These are phyloP conservation scores for Cyberlindnera mississippiensis DNA, from an alignment of 805 yeast species.

Conservation along the genomic window DNA sequence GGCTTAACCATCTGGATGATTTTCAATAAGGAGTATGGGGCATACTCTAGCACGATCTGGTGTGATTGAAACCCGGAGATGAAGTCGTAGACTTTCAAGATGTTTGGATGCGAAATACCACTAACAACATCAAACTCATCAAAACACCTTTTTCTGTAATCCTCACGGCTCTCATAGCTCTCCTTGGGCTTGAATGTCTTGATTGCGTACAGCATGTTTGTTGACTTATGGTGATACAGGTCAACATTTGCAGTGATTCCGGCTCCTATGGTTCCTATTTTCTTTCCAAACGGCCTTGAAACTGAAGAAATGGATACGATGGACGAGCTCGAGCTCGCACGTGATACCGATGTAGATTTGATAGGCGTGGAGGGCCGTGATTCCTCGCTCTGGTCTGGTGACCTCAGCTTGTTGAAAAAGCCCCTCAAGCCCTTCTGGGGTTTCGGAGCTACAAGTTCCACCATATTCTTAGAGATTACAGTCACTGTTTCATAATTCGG, in stretches of 20 bases:
- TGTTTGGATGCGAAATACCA: constrained; percentile 62
- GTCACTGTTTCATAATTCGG: no score
- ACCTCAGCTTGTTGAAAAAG: not conserved
- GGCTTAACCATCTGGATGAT: constrained; percentile 80
- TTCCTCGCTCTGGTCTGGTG: not conserved
- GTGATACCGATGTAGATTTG: constrained; percentile 1
- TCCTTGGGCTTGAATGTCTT: constrained; percentile 43
- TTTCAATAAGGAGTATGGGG: constrained; percentile 83
- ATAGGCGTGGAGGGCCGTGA: not conserved
- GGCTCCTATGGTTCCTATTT: constrained; percentile 22
- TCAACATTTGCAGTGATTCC: constrained; percentile 36
- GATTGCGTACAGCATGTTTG: constrained; percentile 33
- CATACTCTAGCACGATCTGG: constrained; percentile 83
- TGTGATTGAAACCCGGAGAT: constrained; percentile 53
- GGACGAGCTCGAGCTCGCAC: not conserved
- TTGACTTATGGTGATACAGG: constrained; percentile 23
- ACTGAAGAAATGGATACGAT: constrained; percentile 1
- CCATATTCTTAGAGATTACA: not conserved
- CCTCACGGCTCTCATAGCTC: constrained; percentile 53
- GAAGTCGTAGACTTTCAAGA: constrained; percentile 72
- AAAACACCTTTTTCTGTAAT: constrained; percentile 67
- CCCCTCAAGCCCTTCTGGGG: not conserved
- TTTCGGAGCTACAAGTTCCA: not conserved
- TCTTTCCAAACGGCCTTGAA: constrained; percentile 17
- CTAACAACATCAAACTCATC: constrained; percentile 78